Evolutionary conservation across 73 alveolate genomes (phyloP).

Genomic region (Loxodes magnus): DNA sequence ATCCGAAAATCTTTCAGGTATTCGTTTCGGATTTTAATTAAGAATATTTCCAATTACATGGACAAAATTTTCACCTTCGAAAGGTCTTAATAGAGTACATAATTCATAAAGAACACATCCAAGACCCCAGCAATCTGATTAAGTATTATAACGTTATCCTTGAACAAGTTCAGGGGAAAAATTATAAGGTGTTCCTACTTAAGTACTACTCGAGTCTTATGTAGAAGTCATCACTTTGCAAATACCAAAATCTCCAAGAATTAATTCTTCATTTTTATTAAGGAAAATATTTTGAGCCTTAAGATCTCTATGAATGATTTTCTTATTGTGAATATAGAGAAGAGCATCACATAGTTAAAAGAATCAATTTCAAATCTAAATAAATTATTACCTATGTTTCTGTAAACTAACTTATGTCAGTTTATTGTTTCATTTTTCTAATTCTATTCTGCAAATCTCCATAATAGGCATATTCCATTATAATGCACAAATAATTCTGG

Average conservation of each 20-base stretch:
- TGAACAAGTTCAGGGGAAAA: conserved; percentile 40
- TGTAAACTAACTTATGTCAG: conserved; percentile 25
- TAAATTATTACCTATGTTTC: no score
- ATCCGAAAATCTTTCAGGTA: conserved; percentile 2
- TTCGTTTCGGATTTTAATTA: conserved; percentile 28
- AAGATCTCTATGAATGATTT: conserved; percentile 64
- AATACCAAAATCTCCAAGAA: conserved; percentile 77
- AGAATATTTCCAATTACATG: conserved; percentile 28
- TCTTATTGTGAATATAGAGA: conserved; percentile 60
- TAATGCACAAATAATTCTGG: conserved; percentile 53
- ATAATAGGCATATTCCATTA: conserved; percentile 79
- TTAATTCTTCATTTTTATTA: conserved; percentile 43
- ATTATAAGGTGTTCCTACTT: conserved; percentile 55
- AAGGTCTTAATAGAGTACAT: conserved; percentile 50
- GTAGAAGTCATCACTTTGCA: conserved; percentile 49
- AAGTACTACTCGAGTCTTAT: conserved; percentile 46
- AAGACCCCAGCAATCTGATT: conserved; percentile 46
- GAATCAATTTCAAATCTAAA: conserved; percentile 41
- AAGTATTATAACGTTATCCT: conserved; percentile 31
- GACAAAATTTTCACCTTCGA: conserved; percentile 31
- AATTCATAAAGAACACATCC: conserved; percentile 45
- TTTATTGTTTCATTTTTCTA: conserved; percentile 25
- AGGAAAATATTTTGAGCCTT: conserved; percentile 66
- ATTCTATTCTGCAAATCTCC: conserved; percentile 61
- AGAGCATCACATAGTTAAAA: conserved; percentile 50